These are phyloP conservation scores for Calonectria multiphialidica DNA, from an alignment of 2,329 filamentous ascomycete species.

Conservation along the genomic window DNA sequence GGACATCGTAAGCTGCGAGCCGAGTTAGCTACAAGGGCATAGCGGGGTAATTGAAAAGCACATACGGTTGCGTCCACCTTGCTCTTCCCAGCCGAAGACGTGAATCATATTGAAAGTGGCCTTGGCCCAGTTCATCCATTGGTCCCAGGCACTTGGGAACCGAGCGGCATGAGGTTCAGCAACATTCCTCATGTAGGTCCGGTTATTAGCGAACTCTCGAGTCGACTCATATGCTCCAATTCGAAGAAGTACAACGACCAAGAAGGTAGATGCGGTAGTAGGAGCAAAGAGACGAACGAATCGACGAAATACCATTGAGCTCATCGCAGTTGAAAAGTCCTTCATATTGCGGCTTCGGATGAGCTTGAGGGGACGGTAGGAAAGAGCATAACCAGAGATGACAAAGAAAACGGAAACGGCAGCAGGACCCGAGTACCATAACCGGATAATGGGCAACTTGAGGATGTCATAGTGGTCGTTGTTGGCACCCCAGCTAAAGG, in stretches of 20 bases:
- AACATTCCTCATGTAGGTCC: slow-evolving; percentile 59
- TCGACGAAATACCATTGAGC: slow-evolving; percentile 65
- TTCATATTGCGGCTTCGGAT: slow-evolving; percentile 51
- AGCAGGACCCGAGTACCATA: slow-evolving; percentile 67
- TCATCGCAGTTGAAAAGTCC: slow-evolving; percentile 58
- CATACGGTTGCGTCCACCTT: slow-evolving; percentile 60
- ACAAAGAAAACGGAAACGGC: slow-evolving; percentile 73
- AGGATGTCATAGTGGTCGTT: slow-evolving; percentile 59
- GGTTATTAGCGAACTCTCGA: slow-evolving; percentile 58
- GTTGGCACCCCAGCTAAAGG: slow-evolving; percentile 61
- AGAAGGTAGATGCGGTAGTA: slow-evolving; percentile 62
- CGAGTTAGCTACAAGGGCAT: slow-evolving; percentile 32
- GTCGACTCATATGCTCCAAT: slow-evolving; percentile 63
- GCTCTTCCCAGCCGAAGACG: slow-evolving; percentile 63
- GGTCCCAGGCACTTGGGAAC: slow-evolving; percentile 51
- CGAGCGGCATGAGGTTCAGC: slow-evolving; percentile 60
- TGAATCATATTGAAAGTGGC: slow-evolving; percentile 64
- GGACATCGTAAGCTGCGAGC: slow-evolving; percentile 62
- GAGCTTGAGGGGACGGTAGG: slow-evolving; percentile 64
- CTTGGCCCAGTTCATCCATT: slow-evolving; percentile 60
- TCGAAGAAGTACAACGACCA: slow-evolving; percentile 58
- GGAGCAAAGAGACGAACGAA: slow-evolving; percentile 65
- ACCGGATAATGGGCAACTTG: slow-evolving; percentile 65
- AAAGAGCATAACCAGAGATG: slow-evolving; percentile 72
- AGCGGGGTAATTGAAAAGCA: background rate